These are phyloP conservation scores for Puccinia triticina DNA, from an alignment of 1,284 basidiomycete genomes.

Conservation along the genomic window DNA sequence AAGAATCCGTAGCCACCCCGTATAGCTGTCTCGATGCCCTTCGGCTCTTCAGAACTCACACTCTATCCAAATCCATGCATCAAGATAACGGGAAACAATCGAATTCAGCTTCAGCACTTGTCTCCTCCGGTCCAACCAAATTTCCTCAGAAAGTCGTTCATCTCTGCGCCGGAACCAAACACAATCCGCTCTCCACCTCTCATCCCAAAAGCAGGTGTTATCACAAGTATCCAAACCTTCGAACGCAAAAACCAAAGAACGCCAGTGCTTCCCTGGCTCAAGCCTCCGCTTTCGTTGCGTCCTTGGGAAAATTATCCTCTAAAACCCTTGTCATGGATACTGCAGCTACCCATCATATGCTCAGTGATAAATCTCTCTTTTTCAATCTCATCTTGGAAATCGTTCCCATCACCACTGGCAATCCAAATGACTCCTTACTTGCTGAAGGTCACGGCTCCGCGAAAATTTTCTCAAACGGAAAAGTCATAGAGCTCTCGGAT, in stretches of 20 bases:
- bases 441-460: neutral
- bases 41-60: neutral
- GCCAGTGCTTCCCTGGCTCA: neutral
- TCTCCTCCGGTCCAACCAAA: neutral
- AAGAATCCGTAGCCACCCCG: neutral
- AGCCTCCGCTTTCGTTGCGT: neutral
- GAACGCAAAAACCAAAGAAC: neutral
- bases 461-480: neutral
- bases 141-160: neutral
- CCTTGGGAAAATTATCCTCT: too few species aligned
- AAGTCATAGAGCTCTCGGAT: neutral
- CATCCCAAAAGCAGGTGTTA: neutral
- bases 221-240: neutral
- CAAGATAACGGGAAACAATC: too few species aligned
- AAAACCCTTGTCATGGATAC: neutral
- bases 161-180: neutral
- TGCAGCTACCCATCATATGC: conserved; percentile 12
- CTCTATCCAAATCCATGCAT: too few species aligned
- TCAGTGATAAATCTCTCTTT: neutral
- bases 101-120: neutral
- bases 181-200: neutral
- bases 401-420: neutral
- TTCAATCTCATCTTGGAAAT: too few species aligned
- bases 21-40: neutral
- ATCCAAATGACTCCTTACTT: neutral